These are phyloP conservation scores for Talaromyces sp. DNA, from an alignment of 2,329 filamentous ascomycete species.

Conservation along the genomic window DNA sequence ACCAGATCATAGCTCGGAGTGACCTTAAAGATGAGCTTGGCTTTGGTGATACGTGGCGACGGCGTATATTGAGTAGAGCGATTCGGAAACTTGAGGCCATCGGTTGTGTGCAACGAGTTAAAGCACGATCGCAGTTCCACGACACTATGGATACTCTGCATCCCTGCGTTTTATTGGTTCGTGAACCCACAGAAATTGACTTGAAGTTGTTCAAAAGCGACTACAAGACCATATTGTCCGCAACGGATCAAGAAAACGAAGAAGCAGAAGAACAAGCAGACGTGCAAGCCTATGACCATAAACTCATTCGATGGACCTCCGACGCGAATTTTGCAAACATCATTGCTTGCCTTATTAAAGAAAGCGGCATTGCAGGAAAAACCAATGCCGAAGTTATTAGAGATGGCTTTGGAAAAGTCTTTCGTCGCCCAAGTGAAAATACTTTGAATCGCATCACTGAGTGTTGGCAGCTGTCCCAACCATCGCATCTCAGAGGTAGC, in stretches of 20 bases:
- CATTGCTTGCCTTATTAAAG: conserved; percentile 49
- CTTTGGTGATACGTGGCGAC: conserved; percentile 37
- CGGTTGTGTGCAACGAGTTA: conserved; percentile 45
- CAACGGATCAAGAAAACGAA: conserved; percentile 28
- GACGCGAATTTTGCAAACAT: conserved; percentile 52
- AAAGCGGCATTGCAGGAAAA: conserved; percentile 47
- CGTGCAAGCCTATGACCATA: conserved; percentile 8
- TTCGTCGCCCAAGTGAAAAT: conserved; percentile 54
- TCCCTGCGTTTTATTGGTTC: conserved; percentile 44
- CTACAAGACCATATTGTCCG: conserved; percentile 25
- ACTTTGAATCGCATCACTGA: conserved; percentile 52
- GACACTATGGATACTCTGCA: conserved; percentile 34
- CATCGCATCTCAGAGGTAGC: conserved; percentile 54
- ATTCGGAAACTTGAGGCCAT: conserved; percentile 45
- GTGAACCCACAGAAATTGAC: conserved; percentile 40
- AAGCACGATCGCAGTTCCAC: conserved; percentile 41
- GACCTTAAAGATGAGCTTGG: conserved; percentile 52
- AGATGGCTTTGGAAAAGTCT: conserved; percentile 49
- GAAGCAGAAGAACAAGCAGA: conserved; percentile 28
- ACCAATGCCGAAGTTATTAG: conserved; percentile 47
- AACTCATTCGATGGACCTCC: conserved; percentile 48
- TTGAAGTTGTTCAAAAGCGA: conserved; percentile 40
- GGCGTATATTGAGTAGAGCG: conserved; percentile 40
- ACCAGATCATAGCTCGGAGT: conserved; percentile 50
- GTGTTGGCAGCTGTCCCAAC: conserved; percentile 57